Base-by-base conservation (phyloP, 2,329 filamentous ascomycete genomes). In the Sclerotinia subarctica region DNA sequence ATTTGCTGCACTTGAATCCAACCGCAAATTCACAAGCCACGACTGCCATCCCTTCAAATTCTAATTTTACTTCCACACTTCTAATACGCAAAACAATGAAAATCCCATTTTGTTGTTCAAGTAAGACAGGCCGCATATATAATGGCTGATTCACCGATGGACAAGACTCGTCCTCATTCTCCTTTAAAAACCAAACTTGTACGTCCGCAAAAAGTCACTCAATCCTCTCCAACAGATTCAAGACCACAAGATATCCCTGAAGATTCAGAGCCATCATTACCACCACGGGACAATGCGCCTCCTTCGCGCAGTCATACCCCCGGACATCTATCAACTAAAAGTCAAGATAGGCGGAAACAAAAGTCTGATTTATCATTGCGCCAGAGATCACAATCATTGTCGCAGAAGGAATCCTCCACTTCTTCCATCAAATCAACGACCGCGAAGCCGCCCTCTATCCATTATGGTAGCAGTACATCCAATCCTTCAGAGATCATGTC, bases 231-330 rank as follows among this genome's bases (percentile, higher is more conserved):
- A 66, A 75, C 78, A 70, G 76, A 78, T 69, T 73, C 73, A 69
- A 72, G 70, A 74, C 72, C 75, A 67, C 75, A 77, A 68, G 77
- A 77, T 70, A 77, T 77, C 42, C 74, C 73, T 68, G 77, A 81
- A 71, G 76, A 80, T 68, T 76, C 77, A 42, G 78, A 79, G 64
- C 66, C 68, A 75, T 68, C 79, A 79, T 69, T 78, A 75, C 67
- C 74, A 74, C 54, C 64, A 38, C 64, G 54, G 60, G 64, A 66
- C 21, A 60, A 66, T 66, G 24, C 74, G 76, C 66, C 77, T 70
- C 78, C 82, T 59, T 75, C 85, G 56, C 82, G 86, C 72, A 88
- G 83, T 74, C 86, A 89, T 76, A 89, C 86, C 1, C 86, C 86
- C 1, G 86, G 86, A 68, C 86, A 88, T 73, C 81, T 88, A 52